These are phyloP conservation scores for Parastagonospora avenae DNA, from an alignment of 2,329 filamentous ascomycete genomes.

Conservation along the genomic window DNA sequence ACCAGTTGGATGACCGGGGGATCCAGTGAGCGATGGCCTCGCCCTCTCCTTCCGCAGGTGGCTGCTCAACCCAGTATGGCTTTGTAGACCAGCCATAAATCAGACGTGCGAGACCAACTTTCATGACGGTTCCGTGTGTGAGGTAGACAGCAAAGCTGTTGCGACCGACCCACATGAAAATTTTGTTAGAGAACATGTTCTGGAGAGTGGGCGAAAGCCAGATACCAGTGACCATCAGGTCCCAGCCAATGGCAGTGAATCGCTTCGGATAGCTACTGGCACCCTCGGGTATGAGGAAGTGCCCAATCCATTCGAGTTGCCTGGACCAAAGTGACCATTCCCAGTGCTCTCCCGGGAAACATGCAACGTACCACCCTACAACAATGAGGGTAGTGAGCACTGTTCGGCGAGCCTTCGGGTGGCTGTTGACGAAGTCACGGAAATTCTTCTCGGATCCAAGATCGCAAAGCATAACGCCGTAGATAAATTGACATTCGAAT, in stretches of 20 bases:
- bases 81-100: constrained; percentile 58
- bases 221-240: constrained; percentile 57
- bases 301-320: constrained; percentile 48
- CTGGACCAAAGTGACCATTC: constrained; percentile 58
- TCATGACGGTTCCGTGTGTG: constrained; percentile 59
- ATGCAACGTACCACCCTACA: constrained; percentile 54
- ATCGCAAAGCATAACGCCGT: constrained; percentile 59
- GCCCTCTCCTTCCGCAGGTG: constrained; percentile 45
- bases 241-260: constrained; percentile 56
- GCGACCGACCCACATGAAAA: constrained; percentile 60
- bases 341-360: constrained; percentile 57
- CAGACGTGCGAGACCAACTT: constrained; percentile 58
- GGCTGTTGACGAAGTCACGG: constrained; percentile 51
- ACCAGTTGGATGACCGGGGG: constrained; percentile 45
- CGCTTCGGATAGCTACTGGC: constrained; percentile 49
- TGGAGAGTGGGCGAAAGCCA: constrained; percentile 57
- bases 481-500: constrained; percentile 59
- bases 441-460: constrained; percentile 54
- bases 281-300: constrained; percentile 56
- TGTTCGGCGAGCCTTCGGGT: constrained; percentile 46
- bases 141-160: constrained; percentile 63
- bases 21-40: constrained; percentile 51
- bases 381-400: constrained; percentile 48
- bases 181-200: constrained; percentile 55
- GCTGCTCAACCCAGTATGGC: constrained; percentile 47